These are phyloP conservation scores for Hypoxylon trugodes DNA, from an alignment of 495 filamentous ascomycete genomes.

Conservation along the genomic window DNA sequence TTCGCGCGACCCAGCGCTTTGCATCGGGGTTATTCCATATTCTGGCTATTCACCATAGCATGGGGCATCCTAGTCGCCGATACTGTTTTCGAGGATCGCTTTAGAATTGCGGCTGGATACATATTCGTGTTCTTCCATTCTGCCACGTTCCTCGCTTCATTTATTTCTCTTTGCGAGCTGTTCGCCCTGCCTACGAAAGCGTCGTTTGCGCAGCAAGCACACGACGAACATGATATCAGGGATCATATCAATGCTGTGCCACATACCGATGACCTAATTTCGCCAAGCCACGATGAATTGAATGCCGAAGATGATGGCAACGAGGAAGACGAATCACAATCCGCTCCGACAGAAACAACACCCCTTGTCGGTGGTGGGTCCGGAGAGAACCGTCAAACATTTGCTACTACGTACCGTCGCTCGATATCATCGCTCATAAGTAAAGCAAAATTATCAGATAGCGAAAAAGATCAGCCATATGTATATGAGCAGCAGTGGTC, in stretches of 20 bases:
- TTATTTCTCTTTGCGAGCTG: conserved; percentile 78
- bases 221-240: conserved; percentile 56
- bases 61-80: conserved; percentile 77
- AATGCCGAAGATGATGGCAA: conserved; percentile 52
- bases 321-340: conserved; percentile 59
- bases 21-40: conserved; percentile 77
- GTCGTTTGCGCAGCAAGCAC: conserved; percentile 64
- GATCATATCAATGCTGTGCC: conserved; percentile 47
- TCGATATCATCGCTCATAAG: conserved; percentile 54
- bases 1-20: conserved; percentile 86
- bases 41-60: conserved; percentile 81
- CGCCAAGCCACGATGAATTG: conserved; percentile 36
- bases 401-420: conserved; percentile 70
- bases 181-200: conserved; percentile 78
- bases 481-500: conserved; percentile 89
- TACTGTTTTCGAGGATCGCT: conserved; percentile 76
- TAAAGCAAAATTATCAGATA: conserved; percentile 41
- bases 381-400: conserved; percentile 64
- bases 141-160: conserved; percentile 74
- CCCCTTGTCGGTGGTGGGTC: conserved; percentile 70
- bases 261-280: conserved; percentile 43
- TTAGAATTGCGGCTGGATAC: conserved; percentile 79
- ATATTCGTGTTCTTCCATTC: conserved; percentile 83
- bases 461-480: conserved; percentile 58
- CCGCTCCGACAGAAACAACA: conserved; percentile 75